Evolutionary conservation across 192 early-diverging fungal species (phyloP).

Genomic region (Coemansia brasiliensis): DNA sequence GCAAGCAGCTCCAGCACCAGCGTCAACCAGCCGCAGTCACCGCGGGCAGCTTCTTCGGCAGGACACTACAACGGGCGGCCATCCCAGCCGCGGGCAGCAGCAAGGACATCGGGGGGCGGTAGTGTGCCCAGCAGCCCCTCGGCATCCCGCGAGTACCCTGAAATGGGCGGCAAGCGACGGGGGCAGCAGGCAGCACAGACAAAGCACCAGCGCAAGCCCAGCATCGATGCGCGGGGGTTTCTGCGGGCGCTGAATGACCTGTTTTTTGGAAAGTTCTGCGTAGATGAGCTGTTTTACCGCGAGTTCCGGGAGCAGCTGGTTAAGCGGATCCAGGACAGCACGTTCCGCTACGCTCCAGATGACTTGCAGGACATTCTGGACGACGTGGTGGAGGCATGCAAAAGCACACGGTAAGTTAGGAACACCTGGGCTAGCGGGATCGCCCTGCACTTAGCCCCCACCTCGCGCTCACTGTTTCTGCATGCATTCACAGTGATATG

Average conservation of each 20-base stretch:
- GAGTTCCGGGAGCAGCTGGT: slow-evolving; percentile 53
- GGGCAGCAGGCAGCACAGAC: slow-evolving; percentile 1
- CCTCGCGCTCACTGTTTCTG: neutral
- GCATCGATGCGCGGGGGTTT: slow-evolving; percentile 43
- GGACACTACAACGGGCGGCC: slow-evolving; percentile 18
- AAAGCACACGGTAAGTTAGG: slow-evolving; percentile 47
- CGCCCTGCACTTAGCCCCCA: neutral
- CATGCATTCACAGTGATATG: neutral
- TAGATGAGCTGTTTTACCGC: slow-evolving; percentile 54
- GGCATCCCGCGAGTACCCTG: slow-evolving; percentile 5
- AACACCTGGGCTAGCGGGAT: no score
- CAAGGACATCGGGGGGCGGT: slow-evolving; percentile 10
- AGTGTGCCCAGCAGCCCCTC: neutral
- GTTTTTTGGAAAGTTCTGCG: slow-evolving; percentile 54
- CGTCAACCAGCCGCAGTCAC: slow-evolving; percentile 30
- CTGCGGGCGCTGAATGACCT: slow-evolving; percentile 51
- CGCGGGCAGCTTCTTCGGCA: slow-evolving; percentile 21
- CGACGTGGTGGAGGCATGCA: slow-evolving; percentile 45
- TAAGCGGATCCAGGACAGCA: slow-evolving; percentile 50
- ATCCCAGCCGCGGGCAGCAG: slow-evolving; percentile 6
- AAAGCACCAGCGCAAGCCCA: slow-evolving; percentile 34
- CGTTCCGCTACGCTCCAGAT: slow-evolving; percentile 37
- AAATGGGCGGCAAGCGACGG: slow-evolving; percentile 12
- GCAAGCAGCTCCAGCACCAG: slow-evolving; percentile 40
- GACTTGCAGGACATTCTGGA: slow-evolving; percentile 48